Base-by-base conservation (phyloP, 208 protist species). In the Trypanosoma melophagium region DNA sequence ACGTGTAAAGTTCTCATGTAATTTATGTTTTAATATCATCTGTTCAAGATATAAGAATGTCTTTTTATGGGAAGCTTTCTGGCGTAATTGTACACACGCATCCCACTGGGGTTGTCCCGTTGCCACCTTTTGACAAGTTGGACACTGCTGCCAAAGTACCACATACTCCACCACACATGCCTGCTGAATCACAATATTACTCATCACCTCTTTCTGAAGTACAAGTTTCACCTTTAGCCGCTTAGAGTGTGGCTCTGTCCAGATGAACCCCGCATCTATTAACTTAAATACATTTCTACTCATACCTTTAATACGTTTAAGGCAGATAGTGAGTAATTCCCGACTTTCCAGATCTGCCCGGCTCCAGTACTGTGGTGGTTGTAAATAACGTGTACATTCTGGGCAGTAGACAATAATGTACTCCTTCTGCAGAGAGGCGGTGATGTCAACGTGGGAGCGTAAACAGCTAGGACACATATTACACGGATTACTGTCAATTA, bases 381-480 rank as follows among this genome's bases (percentile, higher is more conserved):
- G 91, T 42, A 99, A 80, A 77, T 99, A 99, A n/a, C 96, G 76
- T 16, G 81, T 82, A 65, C 97, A 98, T 56, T 90, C 86, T 9
- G 94, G 88, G 74, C 98, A 99, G 69, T 90, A 97, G 31, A 97
- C 84, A 24, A 99, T 62, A 25, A 93, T 96, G 60, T 97, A 90
- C 63, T 98, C 87, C 80, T 99, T 99, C 59, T 98, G 87, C 40
- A 99, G 91, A 42, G 92, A 96, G 12, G 99, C 97, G 7, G 98
- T 99, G 69, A 99, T 99, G 84, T 99, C 98, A 3, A 99, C 94
- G 49, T 97, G 84, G 7, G 81, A 86, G 50, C 89, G 82, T 4
- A 99, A 90, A 81, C 99, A 99, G 71, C 95, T 93, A 14, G 97
- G 87, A 78, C 99, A 99, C 98, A 99, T 99, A 81, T 98, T 99